Base-by-base conservation (phyloP, 495 filamentous ascomycete species). In the Aeminium ludgeri region DNA sequence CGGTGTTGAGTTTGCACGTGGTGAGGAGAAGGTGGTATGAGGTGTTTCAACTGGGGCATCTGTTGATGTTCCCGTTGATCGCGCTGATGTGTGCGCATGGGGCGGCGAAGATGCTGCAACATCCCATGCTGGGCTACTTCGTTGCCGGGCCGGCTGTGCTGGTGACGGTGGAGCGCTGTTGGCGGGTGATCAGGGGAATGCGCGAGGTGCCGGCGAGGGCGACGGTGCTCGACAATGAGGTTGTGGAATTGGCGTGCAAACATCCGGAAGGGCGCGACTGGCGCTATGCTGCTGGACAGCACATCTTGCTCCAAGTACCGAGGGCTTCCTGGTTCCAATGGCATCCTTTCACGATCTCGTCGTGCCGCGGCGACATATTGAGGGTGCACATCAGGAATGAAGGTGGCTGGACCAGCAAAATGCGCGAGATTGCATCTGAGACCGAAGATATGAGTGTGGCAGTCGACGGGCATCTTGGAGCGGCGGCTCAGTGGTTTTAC, bases 91-190 rank as follows among this genome's bases (percentile, higher is more conserved):
- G 48, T 17, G 58, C 55, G 0, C 60, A 63, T 30, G 60, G 60
- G 15, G 56, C 57, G 1, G 43, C 44, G 0, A 55, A 42, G 2
- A 43, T 61, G 2, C 38, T 63, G 5, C 57, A 63, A 45, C 45
- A 11, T 12, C 59, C 59, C 30, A 63, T 63, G 57, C 43, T 63
- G 19, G 60, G 60, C 12, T 63, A 59, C 49, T 63, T 53, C 52
- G 48, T 63, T 13, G 57, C 54, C 8, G 55, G 61, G 16, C 60
- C 55, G 4, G 55, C 56, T 0, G 37, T 61, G 0, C 39, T 63
- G 10, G 53, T 63, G 6, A 19, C 59, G 1, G 30, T 36, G 0
- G 60, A 63, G 49, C 52, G 60, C 6, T 13, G 39, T 0, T 45
- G 52, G 10, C 41, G 60, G 11, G 8, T 60, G 8, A 17, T 50